A percentile compares a stretch with the other conserved stretches of the same genome.
phyloP scores from a whole-genome alignment of 23 red algal species.

The Agarophyton chilense region DNA sequence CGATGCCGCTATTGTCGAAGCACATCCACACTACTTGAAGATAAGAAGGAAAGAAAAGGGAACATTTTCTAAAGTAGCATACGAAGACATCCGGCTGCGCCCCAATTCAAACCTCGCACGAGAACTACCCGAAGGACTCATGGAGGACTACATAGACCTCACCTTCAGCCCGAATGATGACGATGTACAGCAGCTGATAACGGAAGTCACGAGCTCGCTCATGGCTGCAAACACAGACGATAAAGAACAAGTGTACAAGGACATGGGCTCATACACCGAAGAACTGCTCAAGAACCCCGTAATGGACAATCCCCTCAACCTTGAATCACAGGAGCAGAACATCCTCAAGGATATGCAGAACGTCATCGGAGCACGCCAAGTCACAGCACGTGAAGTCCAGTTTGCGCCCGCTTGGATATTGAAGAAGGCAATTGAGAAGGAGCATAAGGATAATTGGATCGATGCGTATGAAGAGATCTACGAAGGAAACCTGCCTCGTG shows the following conservation, averaged over 20 bases:
- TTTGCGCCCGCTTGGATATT: constrained; percentile 1
- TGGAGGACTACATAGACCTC: neutral
- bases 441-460: constrained; percentile 20
- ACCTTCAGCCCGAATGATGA: neutral
- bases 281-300: neutral
- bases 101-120: constrained; percentile 1
- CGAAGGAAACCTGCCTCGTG: neutral
- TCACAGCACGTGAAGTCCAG: neutral
- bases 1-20: neutral
- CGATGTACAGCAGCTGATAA: neutral
- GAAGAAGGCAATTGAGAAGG: neutral
- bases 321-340: neutral
- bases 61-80: neutral
- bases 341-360: constrained; percentile 10
- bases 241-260: neutral
- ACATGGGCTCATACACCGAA: neutral
- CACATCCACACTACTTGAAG: neutral
- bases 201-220: neutral
- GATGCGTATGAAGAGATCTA: neutral
- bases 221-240: neutral
- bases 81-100: constrained; percentile 2
- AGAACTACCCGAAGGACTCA: neutral
- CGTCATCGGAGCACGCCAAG: neutral
- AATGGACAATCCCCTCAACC: neutral
- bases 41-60: neutral